Base-by-base conservation (phyloP, 2,329 filamentous ascomycete species). In the Intubia oerlemansii region DNA sequence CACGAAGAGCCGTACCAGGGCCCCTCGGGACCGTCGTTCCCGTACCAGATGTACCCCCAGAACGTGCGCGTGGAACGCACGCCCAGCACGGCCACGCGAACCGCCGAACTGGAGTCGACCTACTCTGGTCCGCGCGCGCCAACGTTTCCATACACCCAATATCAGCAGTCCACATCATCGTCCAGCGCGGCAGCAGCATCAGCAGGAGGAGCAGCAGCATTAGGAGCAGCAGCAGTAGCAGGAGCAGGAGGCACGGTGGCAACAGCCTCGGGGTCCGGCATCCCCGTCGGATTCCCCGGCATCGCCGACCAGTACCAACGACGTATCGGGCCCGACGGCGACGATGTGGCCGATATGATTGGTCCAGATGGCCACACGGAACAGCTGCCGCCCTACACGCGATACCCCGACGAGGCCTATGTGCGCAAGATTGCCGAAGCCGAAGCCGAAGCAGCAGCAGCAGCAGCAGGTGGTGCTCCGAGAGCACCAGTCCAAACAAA, bases 291-390 rank as follows among this genome's bases (percentile, higher is more conserved):
- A 4, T 92, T 91, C 38, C 69, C 71, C 6, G 73, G 73, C 5
- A 53, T 69, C 20, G 57, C 58, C 5, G 65, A 63, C 34, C 54
- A 62, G 31, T 91, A 82, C 41, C 76, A 74, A 42, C 59, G 77
- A 36, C 68, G 74, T 29, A 50, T 80, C 29, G 78, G 76, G 0
- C 74, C 79, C 0, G 77, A 82, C 32, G 80, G 80, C 29, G 81
- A 92, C 50, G 84, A 92, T 40, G 57, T 66, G n/a, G 80, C 75
- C 26, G 82, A 84, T 45, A 67, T 93, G 30, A 74, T 93, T 29
- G 82, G 82, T 2, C 78, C 77, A 1, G 70, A 91, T 42, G 84
- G 84, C 1, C 82, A 93, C 44, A 74, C 77, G 2, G 85, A 95
- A 49, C 80, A 91, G 47, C 55, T 93, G 12, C 85, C 85, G 10